Conservation (phyloP, 2,329 filamentous ascomycete species). For the Colletotrichum kahawae region DNA sequence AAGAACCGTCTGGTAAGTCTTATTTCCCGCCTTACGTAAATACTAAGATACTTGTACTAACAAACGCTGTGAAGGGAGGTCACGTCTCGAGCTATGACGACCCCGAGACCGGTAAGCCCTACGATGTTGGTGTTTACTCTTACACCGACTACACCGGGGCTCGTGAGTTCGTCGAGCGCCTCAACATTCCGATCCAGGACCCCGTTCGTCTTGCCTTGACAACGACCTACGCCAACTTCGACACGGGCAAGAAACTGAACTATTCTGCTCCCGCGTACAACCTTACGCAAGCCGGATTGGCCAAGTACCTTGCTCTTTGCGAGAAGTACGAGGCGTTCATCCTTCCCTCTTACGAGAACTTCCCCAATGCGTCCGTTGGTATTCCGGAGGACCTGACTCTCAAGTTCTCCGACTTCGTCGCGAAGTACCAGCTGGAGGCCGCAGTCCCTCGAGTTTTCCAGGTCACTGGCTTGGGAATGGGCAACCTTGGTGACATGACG, state of each 20-base stretch:
- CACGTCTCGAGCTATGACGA: constrained; percentile 53
- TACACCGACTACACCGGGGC: constrained; percentile 44
- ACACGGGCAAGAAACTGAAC: constrained; percentile 34
- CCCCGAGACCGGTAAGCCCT: constrained; percentile 36
- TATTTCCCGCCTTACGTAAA: not conserved
- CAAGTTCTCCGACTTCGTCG: constrained; percentile 40
- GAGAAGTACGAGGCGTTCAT: constrained; percentile 35
- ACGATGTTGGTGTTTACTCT: constrained; percentile 42
- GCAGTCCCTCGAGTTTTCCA: constrained; percentile 43
- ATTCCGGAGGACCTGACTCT: constrained; percentile 34
- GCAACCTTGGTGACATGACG: constrained; percentile 45
- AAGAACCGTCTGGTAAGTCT: constrained; percentile 32
- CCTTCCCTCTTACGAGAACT: constrained; percentile 40
- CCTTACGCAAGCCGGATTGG: constrained; percentile 28
- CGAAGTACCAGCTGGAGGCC: constrained; percentile 49
- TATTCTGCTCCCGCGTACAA: constrained; percentile 27
- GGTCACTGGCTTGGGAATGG: constrained; percentile 46
- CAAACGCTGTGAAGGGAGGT: constrained; percentile 42
- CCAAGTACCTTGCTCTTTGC: constrained; percentile 31
- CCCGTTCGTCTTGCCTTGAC: constrained; percentile 30
- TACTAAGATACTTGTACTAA: constrained; percentile 13
- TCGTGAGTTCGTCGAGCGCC: constrained; percentile 46
- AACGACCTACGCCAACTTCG: constrained; percentile 39
- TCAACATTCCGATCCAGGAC: constrained; percentile 38
- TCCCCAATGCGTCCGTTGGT: constrained; percentile 40